Base-by-base conservation (phyloP, 1,139 yeast genomes). In the Groenewaldozyma sp. region DNA sequence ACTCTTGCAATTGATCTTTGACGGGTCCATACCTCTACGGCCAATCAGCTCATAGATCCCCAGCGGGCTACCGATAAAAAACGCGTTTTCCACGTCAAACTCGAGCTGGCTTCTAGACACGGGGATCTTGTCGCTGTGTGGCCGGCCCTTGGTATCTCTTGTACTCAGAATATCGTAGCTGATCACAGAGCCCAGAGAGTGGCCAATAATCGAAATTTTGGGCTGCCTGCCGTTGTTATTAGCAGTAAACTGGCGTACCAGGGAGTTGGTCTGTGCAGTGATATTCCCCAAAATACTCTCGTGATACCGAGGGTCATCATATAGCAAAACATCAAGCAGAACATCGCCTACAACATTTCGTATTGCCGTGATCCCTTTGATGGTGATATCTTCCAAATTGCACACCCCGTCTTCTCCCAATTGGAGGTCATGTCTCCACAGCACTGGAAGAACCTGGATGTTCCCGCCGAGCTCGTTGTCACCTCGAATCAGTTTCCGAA, bases 131-230 rank as follows among this genome's bases (percentile, higher is more conserved):
- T 34, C 34, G 24, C 34, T 34, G 27, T 19, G 21, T 18, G 42
- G 39, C 6, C 22, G 28, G 3, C 39, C 39, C 35, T 36, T 31
- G 20, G 45, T 45, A 28, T 53, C 18, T 31, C 49, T 36, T 66
- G 65, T 47, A 76, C 81, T 24, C 22, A 84, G 56, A 24, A 87
- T 68, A 56, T 87, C 95, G 56, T 82, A 76, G 1, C 78, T 70
- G 34, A 87, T 82, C 0, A 87, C 82, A 5, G 94, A 81, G 0
- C 97, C 97, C 27, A 87, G 62, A 0, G 95, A 86, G 58, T 87
- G 97, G 2, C 95, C 96, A 50, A 87, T 64, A 3, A 87, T 60
- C 48, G 88, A 87, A 1, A 87, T 77, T 48, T 79, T 73, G 0
- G 95, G 94, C 18, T 74, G 67, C 34, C 46, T 38, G n/a, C 52